These are phyloP conservation scores for Gaertneriomyces sp. DNA, from an alignment of 192 early-diverging fungal genomes.

Conservation along the genomic window DNA sequence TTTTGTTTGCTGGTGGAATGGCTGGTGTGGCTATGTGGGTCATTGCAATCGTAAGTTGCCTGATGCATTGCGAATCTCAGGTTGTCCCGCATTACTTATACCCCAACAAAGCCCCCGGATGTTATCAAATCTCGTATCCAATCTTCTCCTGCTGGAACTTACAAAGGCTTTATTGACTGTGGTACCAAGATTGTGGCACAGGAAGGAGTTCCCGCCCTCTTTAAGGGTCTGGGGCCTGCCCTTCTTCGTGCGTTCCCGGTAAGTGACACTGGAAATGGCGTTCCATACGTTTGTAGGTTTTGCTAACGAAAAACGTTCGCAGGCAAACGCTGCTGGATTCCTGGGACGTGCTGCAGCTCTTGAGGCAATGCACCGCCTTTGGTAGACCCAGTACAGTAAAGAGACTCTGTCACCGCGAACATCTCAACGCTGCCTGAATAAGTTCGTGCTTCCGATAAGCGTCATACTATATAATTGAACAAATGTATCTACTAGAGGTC, in stretches of 20 bases:
- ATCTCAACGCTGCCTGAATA: too few relatives aligned
- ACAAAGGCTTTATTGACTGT: constrained; percentile 66
- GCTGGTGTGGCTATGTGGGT: constrained; percentile 98
- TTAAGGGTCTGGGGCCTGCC: constrained; percentile 88
- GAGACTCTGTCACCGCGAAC: too few relatives aligned
- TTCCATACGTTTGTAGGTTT: neutral
- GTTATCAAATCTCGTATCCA: constrained; percentile 89
- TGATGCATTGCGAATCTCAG: neutral
- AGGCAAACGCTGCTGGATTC: constrained; percentile 59
- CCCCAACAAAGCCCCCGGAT: constrained; percentile 62
- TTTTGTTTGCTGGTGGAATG: constrained; percentile 92
- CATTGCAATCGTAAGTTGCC: constrained; percentile 65
- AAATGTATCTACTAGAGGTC: too few relatives aligned
- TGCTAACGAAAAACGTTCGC: neutral
- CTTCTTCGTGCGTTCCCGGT: constrained; percentile 80
- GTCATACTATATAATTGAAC: too few relatives aligned
- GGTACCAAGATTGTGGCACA: constrained; percentile 71
- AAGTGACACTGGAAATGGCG: constrained; percentile 4
- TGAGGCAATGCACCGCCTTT: constrained; percentile 49
- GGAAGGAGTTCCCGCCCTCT: constrained; percentile 73
- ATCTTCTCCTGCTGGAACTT: constrained; percentile 81
- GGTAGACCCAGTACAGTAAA: constrained; percentile 29
- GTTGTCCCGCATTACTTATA: neutral
- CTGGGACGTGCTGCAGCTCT: constrained; percentile 44
- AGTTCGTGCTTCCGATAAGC: too few relatives aligned